phyloP scores from a whole-genome alignment of 176 grass and related monocot species.

The Tillandsia leiboldiana region DNA sequence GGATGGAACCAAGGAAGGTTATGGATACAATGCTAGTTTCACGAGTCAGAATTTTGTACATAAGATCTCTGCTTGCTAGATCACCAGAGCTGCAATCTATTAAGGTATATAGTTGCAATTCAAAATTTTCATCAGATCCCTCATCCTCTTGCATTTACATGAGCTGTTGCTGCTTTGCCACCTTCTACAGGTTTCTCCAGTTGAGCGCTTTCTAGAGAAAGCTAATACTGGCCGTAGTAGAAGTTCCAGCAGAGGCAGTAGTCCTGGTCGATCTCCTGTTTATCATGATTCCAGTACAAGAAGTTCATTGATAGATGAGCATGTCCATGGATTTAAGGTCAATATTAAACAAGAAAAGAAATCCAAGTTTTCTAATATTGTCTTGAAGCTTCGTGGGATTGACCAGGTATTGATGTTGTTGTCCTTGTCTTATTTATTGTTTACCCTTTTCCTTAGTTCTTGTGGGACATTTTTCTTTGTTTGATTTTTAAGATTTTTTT shows the following conservation, averaged over 20 bases:
- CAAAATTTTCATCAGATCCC: conserved; percentile 7
- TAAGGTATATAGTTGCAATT: conserved; percentile 39
- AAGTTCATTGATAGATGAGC: conserved; percentile 56
- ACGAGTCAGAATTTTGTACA: conserved; percentile 95
- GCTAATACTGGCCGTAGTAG: conserved; percentile 68
- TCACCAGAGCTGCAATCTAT: conserved; percentile 98
- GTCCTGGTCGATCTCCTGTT: conserved; percentile 73
- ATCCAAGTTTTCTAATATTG: conserved; percentile 86
- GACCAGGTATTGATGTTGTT: conserved; percentile 54
- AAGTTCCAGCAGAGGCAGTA: conserved; percentile 93
- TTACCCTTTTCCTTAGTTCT: not conserved
- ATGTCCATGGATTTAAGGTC: conserved; percentile 85
- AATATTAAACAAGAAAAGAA: conserved; percentile 94
- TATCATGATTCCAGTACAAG: conserved; percentile 61
- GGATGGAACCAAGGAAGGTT: conserved; percentile 96
- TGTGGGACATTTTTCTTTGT: not conserved
- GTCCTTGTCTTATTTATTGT: not conserved
- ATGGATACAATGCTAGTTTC: conserved; percentile 99
- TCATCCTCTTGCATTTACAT: conserved; percentile 9
- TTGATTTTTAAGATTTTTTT: not conserved
- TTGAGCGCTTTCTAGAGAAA: conserved; percentile 93
- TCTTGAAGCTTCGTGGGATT: conserved; percentile 92
- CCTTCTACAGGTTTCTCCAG: conserved; percentile 55
- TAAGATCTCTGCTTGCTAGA: conserved; percentile 91
- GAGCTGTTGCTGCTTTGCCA: not conserved